Conservation (phyloP, 2,329 filamentous ascomycete genomes). For the Chrysoporthe deuterocubensis region DNA sequence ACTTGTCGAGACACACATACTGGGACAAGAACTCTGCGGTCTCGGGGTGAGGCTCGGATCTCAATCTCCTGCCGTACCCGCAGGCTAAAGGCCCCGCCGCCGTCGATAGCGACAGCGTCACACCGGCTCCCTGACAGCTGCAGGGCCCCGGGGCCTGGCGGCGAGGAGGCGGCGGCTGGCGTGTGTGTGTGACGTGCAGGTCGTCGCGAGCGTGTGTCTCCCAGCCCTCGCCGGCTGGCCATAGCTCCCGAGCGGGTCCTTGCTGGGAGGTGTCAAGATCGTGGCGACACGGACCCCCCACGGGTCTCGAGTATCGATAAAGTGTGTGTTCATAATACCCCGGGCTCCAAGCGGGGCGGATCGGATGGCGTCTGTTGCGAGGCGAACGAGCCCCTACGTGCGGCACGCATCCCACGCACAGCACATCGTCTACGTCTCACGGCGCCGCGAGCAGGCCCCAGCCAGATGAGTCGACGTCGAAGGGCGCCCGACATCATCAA, state of each 20-base stretch:
- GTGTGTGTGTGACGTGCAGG: background rate
- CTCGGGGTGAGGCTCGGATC: background rate
- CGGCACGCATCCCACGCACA: too few species aligned
- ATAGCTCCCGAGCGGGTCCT: too few species aligned
- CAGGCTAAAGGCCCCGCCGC: background rate
- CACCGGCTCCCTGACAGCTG: slow-evolving; percentile 9
- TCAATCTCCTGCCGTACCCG: background rate
- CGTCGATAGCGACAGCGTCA: background rate
- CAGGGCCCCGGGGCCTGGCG: slow-evolving; percentile 1
- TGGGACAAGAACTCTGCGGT: background rate
- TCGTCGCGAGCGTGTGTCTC: background rate
- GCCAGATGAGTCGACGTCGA: background rate
- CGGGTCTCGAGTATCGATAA: too few species aligned
- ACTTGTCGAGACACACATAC: too few species aligned
- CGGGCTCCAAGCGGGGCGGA: too few species aligned
- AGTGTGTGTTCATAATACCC: too few species aligned
- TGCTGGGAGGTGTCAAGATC: background rate
- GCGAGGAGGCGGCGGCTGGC: background rate
- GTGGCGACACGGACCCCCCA: too few species aligned
- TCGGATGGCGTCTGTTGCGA: too few species aligned
- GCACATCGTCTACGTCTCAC: too few species aligned
- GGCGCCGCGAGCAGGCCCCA: too few species aligned
- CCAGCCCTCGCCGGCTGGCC: too few species aligned
- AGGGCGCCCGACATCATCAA: slow-evolving; percentile 4
- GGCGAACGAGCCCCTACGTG: too few species aligned